Conservation (phyloP, 192 early-diverging fungal species). For the Rhizoclosmatium globosum region DNA sequence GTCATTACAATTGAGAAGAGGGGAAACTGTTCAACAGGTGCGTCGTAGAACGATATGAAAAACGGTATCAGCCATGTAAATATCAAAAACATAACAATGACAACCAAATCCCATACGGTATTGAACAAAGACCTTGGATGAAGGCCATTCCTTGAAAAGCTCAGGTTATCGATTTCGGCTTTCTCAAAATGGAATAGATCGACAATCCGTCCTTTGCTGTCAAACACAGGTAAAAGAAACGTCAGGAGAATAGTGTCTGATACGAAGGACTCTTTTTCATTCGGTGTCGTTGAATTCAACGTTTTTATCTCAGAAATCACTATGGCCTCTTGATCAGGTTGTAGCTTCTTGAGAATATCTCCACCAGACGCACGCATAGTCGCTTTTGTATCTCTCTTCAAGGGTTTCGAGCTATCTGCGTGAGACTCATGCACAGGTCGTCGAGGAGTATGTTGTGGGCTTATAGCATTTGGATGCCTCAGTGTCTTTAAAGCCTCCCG, state of each 20-base stretch:
- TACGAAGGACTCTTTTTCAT: not conserved
- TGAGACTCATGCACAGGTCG: too few relatives aligned
- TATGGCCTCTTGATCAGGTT: too few relatives aligned
- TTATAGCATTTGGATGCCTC: too few relatives aligned
- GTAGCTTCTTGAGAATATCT: too few relatives aligned
- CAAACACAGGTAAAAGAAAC: not conserved
- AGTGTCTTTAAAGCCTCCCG: too few relatives aligned
- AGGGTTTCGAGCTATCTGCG: too few relatives aligned
- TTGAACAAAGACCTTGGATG: constrained; percentile 11
- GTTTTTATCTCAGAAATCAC: too few relatives aligned
- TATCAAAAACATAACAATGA: not conserved
- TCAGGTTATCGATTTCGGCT: not conserved
- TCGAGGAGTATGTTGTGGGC: too few relatives aligned
- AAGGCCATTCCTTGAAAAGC: not conserved
- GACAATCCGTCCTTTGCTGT: not conserved
- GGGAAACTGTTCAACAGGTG: not conserved
- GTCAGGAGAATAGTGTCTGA: not conserved
- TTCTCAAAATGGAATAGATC: not conserved
- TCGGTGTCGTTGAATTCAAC: too few relatives aligned
- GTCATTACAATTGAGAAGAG: not conserved
- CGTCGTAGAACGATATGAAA: not conserved
- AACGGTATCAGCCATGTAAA: constrained; percentile 7
- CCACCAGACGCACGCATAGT: too few relatives aligned
- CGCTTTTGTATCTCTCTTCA: too few relatives aligned
- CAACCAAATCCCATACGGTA: not conserved